Base-by-base conservation (phyloP, 2,329 filamentous ascomycete species). In the Diaporthe aspalathi region DNA sequence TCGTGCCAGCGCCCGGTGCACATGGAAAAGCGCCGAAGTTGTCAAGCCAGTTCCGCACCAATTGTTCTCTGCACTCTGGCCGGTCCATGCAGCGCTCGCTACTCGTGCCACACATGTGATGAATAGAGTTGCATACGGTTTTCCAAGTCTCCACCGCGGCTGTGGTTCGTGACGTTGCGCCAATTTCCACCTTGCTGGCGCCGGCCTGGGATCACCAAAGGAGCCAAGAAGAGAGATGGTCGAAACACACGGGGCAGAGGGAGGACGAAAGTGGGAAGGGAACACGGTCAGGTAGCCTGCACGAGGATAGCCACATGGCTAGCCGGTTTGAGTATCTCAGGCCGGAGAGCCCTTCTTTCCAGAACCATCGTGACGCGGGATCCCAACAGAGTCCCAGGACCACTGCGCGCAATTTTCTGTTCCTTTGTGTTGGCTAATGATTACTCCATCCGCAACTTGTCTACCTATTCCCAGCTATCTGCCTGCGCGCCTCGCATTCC, bases 401-500 rank as follows among this genome's bases (percentile, higher is more conserved):
- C 62, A 27, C 27, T 43, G 56, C 57, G 45, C 60, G 60, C 22
- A 65, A 63, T 49, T 49, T 63, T n/a, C n/a, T 29, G 47, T 54
- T 29, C 47, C 32, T 45, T 53, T 43, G 49, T 32, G 49, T 70
- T 70, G 68, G 43, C 57, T 65, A 67, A 67, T 50, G 43, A n/a
- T 22, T 56, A 35, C 62, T 24, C 29, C 54, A 24, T 49, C 22
- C 24, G 43, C 50, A 16, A 5, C 27, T n/a, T 47, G 2, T 17
- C n/a, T 32, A 22, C 27, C 40, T 32, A 2, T 22, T 50, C 49
- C 20, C 29, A 2, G 43, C 27, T 14, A 17, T 45, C 43, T 14
- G 17, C 5, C 24, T n/a, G n/a, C 11, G 16, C 12, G 24, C 27
- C 24, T 29, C 8, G 49, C 49, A 20, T 32, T 17, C 24, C 8